Conservation (phyloP, 2,329 filamentous ascomycete genomes). For the Colletotrichum horii region DNA sequence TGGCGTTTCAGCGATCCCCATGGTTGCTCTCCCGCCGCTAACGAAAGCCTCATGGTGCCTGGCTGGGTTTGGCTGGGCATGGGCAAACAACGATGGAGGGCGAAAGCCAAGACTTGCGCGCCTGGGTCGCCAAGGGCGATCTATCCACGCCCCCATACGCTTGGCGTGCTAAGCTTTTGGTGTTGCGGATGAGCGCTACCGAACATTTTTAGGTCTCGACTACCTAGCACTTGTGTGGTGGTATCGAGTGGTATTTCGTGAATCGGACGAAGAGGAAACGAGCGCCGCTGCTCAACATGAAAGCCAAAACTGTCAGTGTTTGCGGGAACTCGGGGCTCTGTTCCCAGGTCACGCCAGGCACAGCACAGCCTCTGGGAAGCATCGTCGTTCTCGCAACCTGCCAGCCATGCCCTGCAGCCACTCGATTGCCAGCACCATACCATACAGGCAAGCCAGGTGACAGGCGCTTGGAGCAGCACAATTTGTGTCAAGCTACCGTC, state of each 20-base stretch:
- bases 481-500: not conserved
- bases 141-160: not conserved
- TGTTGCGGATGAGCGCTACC: conserved; percentile 10
- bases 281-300: not conserved
- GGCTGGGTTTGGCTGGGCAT: not conserved
- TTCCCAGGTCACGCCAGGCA: not conserved
- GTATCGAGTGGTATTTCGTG: too few species aligned
- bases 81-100: not conserved
- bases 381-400: not conserved
- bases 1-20: conserved; percentile 18
- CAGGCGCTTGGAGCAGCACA: not conserved
- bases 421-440: not conserved
- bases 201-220: not conserved
- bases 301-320: conserved; percentile 14
- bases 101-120: not conserved
- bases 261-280: conserved; percentile 18
- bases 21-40: conserved; percentile 10
- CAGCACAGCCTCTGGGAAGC: not conserved
- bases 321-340: conserved; percentile 2
- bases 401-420: not conserved
- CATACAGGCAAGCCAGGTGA: not conserved
- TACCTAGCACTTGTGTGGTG: not conserved
- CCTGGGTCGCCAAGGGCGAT: conserved; percentile 12
- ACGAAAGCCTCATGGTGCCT: not conserved
- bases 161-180: conserved; percentile 13